Evolutionary conservation across 352 stramenopile species (phyloP).

Genomic region (Phytophthora gonapodyides): DNA sequence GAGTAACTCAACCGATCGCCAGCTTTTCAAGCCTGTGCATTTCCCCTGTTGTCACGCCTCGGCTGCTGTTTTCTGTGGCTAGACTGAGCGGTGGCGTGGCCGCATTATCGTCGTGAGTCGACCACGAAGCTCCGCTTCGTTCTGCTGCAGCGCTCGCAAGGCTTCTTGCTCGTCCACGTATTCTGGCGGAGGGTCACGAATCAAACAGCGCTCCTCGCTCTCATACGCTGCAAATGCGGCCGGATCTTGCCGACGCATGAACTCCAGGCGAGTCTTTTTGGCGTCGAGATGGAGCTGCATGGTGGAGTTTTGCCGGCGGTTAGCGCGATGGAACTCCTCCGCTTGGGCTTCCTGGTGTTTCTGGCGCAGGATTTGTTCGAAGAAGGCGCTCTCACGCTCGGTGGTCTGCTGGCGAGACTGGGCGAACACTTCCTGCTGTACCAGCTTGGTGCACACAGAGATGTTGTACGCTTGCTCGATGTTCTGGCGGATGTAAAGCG

Average conservation of each 20-base stretch:
- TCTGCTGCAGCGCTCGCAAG: constrained; percentile 39
- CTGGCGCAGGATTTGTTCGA: constrained; percentile 57
- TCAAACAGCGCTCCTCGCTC: constrained; percentile 45
- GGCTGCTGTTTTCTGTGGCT: background rate
- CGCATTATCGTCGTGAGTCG: constrained; percentile 55
- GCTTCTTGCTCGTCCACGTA: constrained; percentile 54
- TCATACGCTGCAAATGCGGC: constrained; percentile 55
- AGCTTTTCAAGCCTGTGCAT: background rate
- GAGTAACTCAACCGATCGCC: constrained; percentile 16
- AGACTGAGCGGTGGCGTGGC: constrained; percentile 22
- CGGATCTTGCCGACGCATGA: constrained; percentile 69
- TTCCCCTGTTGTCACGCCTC: background rate
- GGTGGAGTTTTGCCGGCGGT: constrained; percentile 67
- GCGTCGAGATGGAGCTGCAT: constrained; percentile 77
- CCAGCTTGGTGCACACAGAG: constrained; percentile 63
- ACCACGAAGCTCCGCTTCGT: constrained; percentile 62
- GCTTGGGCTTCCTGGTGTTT: constrained; percentile 75
- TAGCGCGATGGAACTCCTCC: constrained; percentile 57
- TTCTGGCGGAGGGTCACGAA: constrained; percentile 55
- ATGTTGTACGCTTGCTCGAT: constrained; percentile 79
- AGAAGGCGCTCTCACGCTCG: constrained; percentile 49
- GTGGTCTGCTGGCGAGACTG: constrained; percentile 21
- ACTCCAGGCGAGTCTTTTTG: constrained; percentile 72
- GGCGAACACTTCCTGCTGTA: constrained; percentile 56
- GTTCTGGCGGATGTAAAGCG: constrained; percentile 70